Evolutionary conservation across 768 basidiomycete species (phyloP), one percentile per base, ranked within the genome.

Genomic region (Strobilomyces echinocephalus): DNA sequence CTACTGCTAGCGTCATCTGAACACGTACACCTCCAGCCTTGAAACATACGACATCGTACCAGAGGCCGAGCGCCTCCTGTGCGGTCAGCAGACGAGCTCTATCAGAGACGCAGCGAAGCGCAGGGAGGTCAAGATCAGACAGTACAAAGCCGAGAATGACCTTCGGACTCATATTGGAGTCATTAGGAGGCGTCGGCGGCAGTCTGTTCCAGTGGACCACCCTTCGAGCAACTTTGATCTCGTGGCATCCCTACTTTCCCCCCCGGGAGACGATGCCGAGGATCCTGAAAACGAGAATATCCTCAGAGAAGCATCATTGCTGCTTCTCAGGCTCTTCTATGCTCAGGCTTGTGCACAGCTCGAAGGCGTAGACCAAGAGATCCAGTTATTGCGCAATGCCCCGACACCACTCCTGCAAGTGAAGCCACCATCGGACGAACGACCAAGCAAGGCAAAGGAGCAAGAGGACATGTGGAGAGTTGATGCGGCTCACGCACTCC

Each of bases 111-210:
- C 85, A 18, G 79, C 82, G 1, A 81, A 79, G 63, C 78, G 87
- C 52, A 74, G 97, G 60, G 93, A 95, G 59, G 68, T 85, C 33
- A 99, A 97, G 74, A 97, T 99, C 58, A 84, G 82, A 56, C 94
- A 95, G 65, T 97, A 83, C 69, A 84, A 86, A 69, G 80, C 82
- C 52, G 93, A 95, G 70, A 95, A 90, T 69, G 87, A 88, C 34
- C 70, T 97, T 28, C 80, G 83, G 50, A 70, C 71, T 18, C 79
- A 79, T 53, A 81, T 97, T 26, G 80, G 91, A 71, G 70, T 73
- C 40, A 63, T 88, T 20, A 79, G 78, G 46, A 82, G 79, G 69
- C 81, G 77, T 36, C 76, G 78, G 48, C 68, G 76, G 49, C 78
- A 80, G 40, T 55, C 65, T 2, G 55, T 73, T 33, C 46, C 65